Evolutionary conservation across 2,329 filamentous ascomycete species (phyloP).

Genomic region (Cladosporium sp.): DNA sequence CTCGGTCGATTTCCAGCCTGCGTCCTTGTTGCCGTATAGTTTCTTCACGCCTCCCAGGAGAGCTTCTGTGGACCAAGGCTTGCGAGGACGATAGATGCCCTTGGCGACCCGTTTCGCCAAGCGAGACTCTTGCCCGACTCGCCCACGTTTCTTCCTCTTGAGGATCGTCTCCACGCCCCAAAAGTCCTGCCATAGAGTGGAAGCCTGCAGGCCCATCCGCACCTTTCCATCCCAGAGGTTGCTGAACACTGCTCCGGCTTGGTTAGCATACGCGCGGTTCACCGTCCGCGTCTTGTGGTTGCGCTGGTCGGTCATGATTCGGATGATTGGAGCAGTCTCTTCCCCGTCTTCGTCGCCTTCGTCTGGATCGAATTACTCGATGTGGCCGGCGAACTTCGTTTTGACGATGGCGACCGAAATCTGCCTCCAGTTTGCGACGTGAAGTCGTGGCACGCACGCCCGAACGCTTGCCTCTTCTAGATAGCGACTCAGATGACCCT

Average conservation of each 20-base stretch:
- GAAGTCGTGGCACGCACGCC: slow-evolving; percentile 7
- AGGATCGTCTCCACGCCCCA: slow-evolving; percentile 12
- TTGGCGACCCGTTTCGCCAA: slow-evolving; percentile 12
- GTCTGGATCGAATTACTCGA: slow-evolving; percentile 8
- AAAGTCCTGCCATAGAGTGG: slow-evolving; percentile 13
- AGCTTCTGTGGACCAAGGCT: slow-evolving; percentile 10
- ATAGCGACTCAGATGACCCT: slow-evolving; percentile 8
- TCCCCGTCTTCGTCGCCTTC: slow-evolving; percentile 5
- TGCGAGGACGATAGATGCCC: slow-evolving; percentile 11
- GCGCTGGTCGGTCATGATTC: slow-evolving; percentile 9
- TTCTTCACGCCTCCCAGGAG: slow-evolving; percentile 2
- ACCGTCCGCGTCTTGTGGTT: slow-evolving; percentile 13
- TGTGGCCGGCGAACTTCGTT: slow-evolving; percentile 13
- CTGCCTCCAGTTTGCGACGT: slow-evolving; percentile 13
- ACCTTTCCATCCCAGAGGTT: slow-evolving; percentile 13
- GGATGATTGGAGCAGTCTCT: not conserved
- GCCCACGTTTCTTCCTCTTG: slow-evolving; percentile 1
- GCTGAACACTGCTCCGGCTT: slow-evolving; percentile 9
- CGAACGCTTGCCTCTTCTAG: slow-evolving; percentile 9
- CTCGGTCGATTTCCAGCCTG: slow-evolving; percentile 8
- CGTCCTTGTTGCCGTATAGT: slow-evolving; percentile 1
- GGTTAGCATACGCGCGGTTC: slow-evolving; percentile 12
- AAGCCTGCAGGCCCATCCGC: slow-evolving; percentile 10
- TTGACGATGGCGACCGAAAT: slow-evolving; percentile 15
- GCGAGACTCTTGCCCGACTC: not conserved